phyloP scores from a whole-genome alignment of 2,329 filamentous ascomycete genomes.

The Fusarium avenaceum region DNA sequence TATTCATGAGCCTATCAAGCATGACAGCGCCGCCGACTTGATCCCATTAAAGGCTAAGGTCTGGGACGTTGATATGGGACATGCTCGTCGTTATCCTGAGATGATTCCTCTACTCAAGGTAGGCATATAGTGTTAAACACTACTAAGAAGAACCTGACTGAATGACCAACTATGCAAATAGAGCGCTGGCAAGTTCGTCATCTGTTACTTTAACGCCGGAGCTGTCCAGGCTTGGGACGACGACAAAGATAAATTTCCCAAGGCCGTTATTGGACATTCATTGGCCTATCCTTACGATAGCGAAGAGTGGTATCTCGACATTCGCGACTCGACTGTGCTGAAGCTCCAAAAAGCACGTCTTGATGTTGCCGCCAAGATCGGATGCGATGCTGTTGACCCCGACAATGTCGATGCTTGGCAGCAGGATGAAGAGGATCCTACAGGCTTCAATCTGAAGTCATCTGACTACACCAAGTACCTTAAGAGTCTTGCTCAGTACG shows the following conservation, averaged over 20 bases:
- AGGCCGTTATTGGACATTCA: constrained; percentile 43
- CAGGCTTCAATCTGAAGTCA: constrained; percentile 49
- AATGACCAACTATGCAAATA: constrained; percentile 4
- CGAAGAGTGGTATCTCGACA: constrained; percentile 52
- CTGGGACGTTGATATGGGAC: constrained; percentile 52
- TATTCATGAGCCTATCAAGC: constrained; percentile 51
- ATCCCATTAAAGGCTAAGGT: constrained; percentile 48
- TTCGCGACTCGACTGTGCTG: constrained; percentile 46
- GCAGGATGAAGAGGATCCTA: constrained; percentile 46
- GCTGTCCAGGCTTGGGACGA: constrained; percentile 51
- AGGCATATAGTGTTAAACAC: background rate
- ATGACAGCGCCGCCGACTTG: constrained; percentile 43
- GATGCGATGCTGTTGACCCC: constrained; percentile 54
- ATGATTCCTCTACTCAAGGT: constrained; percentile 52
- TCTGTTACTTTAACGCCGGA: constrained; percentile 55
- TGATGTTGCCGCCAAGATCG: constrained; percentile 46
- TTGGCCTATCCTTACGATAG: constrained; percentile 46
- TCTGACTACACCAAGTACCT: constrained; percentile 52
- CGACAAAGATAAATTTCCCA: constrained; percentile 47
- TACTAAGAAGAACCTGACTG: background rate
- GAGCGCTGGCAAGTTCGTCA: constrained; percentile 50
- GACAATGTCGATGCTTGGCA: constrained; percentile 54
- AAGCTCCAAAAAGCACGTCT: constrained; percentile 52
- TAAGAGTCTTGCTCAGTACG: constrained; percentile 48
- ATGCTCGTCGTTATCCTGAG: constrained; percentile 44